phyloP scores from a whole-genome alignment of 257 asterid genomes.

The Salvia hispanica region DNA sequence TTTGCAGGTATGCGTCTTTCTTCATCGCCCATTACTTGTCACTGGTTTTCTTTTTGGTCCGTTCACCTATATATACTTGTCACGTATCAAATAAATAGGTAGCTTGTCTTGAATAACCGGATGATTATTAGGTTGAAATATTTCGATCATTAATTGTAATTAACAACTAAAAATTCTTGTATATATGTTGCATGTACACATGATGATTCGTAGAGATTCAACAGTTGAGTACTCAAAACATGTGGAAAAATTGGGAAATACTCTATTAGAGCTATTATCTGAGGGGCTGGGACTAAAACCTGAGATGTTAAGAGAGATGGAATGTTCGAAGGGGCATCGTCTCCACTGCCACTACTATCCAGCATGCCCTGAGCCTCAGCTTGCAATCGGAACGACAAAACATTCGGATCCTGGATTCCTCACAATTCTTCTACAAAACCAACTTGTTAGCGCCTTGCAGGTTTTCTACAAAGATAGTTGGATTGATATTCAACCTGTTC shows the following conservation, averaged over 20 bases:
- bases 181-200: too few relatives aligned
- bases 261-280: constrained; percentile 25
- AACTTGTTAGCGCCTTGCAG: constrained; percentile 36
- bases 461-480: constrained; percentile 34
- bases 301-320: constrained; percentile 37
- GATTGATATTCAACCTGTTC: constrained; percentile 42
- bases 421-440: constrained; percentile 42
- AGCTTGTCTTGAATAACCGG: too few relatives aligned
- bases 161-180: too few relatives aligned
- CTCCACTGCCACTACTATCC: constrained; percentile 46
- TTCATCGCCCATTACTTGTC: too few relatives aligned
- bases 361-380: constrained; percentile 43
- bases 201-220: constrained; percentile 27
- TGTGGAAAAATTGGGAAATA: constrained; percentile 27
- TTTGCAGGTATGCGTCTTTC: constrained; percentile 41
- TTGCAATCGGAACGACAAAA: constrained; percentile 35
- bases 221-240: constrained; percentile 36
- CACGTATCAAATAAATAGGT: too few relatives aligned
- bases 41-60: too few relatives aligned
- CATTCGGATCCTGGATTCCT: constrained; percentile 50
- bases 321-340: constrained; percentile 38
- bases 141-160: too few relatives aligned
- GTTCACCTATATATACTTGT: too few relatives aligned
- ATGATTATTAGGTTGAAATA: too few relatives aligned
- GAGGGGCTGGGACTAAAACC: constrained; percentile 35